Evolutionary conservation across 169 alveolate species (phyloP).

Genomic region (Plasmodium gonderi): DNA sequence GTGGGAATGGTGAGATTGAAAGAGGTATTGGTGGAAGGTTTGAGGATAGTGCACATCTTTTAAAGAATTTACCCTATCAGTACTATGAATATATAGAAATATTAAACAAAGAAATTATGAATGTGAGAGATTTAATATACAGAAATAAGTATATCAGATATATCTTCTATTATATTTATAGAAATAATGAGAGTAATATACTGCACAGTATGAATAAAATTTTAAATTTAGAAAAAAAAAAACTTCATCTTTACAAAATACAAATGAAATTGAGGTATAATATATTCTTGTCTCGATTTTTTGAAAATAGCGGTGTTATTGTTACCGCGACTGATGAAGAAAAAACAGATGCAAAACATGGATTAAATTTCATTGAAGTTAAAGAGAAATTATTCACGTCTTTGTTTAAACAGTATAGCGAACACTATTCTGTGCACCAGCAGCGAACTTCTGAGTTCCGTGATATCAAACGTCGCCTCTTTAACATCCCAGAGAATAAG

Average conservation of each 20-base stretch:
- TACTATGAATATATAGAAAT: conserved; percentile 28
- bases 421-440: background rate
- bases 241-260: conserved; percentile 21
- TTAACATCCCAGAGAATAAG: conserved; percentile 1
- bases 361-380: conserved; percentile 17
- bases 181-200: background rate
- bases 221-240: conserved; percentile 26
- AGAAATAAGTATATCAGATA: conserved; percentile 65
- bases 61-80: conserved; percentile 31
- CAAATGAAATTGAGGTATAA: conserved; percentile 47
- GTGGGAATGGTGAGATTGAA: background rate
- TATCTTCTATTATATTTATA: conserved; percentile 55
- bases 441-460: background rate
- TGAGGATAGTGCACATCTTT: background rate
- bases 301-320: conserved; percentile 6
- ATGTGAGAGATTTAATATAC: conserved; percentile 53
- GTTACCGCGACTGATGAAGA: background rate
- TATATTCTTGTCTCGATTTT: conserved; percentile 50
- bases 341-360: background rate
- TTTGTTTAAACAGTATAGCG: conserved; percentile 7
- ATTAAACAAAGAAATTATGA: conserved; percentile 40
- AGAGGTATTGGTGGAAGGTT: background rate
- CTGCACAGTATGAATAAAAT: conserved; percentile 7
- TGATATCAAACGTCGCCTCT: background rate
- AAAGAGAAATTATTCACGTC: conserved; percentile 6